Base-by-base conservation (phyloP, 345 rosid species). In the Lepidium didymum region DNA sequence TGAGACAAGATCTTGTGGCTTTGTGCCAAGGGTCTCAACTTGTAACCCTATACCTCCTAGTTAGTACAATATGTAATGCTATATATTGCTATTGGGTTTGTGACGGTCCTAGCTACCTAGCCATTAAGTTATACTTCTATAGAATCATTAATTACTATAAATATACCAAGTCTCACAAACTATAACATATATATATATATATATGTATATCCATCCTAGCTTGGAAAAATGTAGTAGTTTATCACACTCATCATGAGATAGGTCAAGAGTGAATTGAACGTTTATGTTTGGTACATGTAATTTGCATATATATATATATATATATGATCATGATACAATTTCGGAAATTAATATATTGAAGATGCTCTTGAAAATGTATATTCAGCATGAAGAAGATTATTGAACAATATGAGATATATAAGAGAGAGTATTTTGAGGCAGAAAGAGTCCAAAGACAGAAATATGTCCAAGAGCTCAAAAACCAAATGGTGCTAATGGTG, bases 361-460 rank as follows among this genome's bases (percentile, higher is more conserved):
- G 12, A 29, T 14, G 4, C 15, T n/a, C 12, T 53, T 53, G 12
- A 8, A 67, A 44, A 44, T 57, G 37, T 45, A 35, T 45, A 21
- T 25, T 12, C 81, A 89, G 88, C 45, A 73, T 82, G 75, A 69
- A 77, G 42, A 69, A 66, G 56, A 85, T 82, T 0, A 56, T 85
- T 36, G 86, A 85, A n/a, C 76, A 80, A 54, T 82, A 75, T 68
- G 34, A 8, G 23, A 75, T 64, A 38, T 29, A 54, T 52, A 56
- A 52, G 34, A 72, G 68, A 16, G 77, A 79, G 36, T 14, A 23
- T 56, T 45, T 45, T 45, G 46, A 9, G 10, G 38, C 27, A 23
- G 56, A 68, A 37, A 68, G 47, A 45, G 29, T 50, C 40, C 60
- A 40, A 50, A 60, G 40, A 31, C 42, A 60, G 60, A 31, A 50